Evolutionary conservation across 371 early-diverging fungal genomes (phyloP).

Genomic region (Lichtheimia ornata): DNA sequence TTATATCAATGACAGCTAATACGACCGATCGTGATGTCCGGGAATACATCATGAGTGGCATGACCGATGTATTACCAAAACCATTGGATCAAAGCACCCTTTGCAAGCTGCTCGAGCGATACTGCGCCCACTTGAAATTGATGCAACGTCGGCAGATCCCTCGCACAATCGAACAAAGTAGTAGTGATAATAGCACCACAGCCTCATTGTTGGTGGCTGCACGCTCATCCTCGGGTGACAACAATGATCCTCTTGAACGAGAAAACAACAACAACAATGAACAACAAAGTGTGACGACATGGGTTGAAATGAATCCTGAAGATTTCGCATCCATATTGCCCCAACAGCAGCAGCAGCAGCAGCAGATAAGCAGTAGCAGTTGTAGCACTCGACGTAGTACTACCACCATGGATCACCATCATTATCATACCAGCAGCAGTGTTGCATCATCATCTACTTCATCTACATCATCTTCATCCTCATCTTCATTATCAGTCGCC

Average conservation of each 20-base stretch:
- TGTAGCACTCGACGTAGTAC: too few species aligned
- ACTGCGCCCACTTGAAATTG: slow-evolving; percentile 16
- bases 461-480: neutral
- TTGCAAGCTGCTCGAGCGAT: slow-evolving; percentile 12
- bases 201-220: too few species aligned
- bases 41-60: slow-evolving; percentile 14
- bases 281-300: too few species aligned
- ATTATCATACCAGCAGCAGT: neutral
- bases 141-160: slow-evolving; percentile 1
- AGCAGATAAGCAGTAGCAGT: neutral
- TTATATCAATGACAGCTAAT: slow-evolving; percentile 79
- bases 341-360: neutral
- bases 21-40: slow-evolving; percentile 42
- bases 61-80: slow-evolving; percentile 15
- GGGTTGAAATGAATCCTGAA: too few species aligned
- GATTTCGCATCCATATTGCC: neutral
- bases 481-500: slow-evolving; percentile 1
- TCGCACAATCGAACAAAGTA: too few species aligned
- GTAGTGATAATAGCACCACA: too few species aligned
- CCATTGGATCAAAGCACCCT: slow-evolving; percentile 12
- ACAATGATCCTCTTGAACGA: too few species aligned
- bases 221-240: too few species aligned
- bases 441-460: neutral
- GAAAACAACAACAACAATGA: neutral
- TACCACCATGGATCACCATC: neutral